A percentile compares a stretch with the other conserved stretches of the same genome.
Conservation (phyloP, 2,329 filamentous ascomycete species). For the Fusarium nodosum region DNA sequence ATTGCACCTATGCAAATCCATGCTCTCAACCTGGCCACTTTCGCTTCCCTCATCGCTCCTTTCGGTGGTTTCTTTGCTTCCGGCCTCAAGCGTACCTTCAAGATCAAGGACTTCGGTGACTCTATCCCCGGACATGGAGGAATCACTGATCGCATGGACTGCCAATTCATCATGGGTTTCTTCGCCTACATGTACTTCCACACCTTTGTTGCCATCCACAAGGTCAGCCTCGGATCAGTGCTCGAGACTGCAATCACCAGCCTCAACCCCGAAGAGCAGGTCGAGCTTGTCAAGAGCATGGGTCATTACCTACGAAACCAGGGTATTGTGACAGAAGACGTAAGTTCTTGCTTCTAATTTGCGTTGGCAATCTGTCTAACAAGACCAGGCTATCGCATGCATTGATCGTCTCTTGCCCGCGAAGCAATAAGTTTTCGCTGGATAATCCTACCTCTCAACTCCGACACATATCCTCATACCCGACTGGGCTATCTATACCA, state of each 20-base stretch:
- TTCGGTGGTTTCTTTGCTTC: slow-evolving; percentile 99
- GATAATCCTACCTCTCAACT: background rate
- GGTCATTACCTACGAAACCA: slow-evolving; percentile 75
- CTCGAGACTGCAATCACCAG: slow-evolving; percentile 93
- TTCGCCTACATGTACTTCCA: slow-evolving; percentile 99
- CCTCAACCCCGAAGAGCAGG: slow-evolving; percentile 87
- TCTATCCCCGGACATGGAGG: slow-evolving; percentile 97
- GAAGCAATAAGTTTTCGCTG: slow-evolving; percentile 40
- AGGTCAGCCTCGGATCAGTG: slow-evolving; percentile 85
- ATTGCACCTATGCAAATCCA: slow-evolving; percentile 94
- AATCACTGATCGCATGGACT: slow-evolving; percentile 99
- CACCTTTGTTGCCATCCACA: slow-evolving; percentile 92
- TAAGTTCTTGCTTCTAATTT: slow-evolving; percentile 39
- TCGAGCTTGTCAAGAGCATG: slow-evolving; percentile 80
- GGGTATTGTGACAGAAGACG: slow-evolving; percentile 58
- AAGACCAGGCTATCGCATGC: slow-evolving; percentile 45
- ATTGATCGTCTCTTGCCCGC: slow-evolving; percentile 46
- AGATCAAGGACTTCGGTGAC: slow-evolving; percentile 99
- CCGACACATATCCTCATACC: slow-evolving; percentile 37
- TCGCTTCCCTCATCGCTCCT: slow-evolving; percentile 95
- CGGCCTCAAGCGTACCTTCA: slow-evolving; percentile 97
- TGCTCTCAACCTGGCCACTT: slow-evolving; percentile 88
- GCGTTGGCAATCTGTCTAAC: slow-evolving; percentile 15
- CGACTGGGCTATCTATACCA: slow-evolving; percentile 24
- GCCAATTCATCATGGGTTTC: slow-evolving; percentile 99